These are phyloP conservation scores for Cercospora zeina DNA, from an alignment of 2,329 filamentous ascomycete genomes.

Conservation along the genomic window DNA sequence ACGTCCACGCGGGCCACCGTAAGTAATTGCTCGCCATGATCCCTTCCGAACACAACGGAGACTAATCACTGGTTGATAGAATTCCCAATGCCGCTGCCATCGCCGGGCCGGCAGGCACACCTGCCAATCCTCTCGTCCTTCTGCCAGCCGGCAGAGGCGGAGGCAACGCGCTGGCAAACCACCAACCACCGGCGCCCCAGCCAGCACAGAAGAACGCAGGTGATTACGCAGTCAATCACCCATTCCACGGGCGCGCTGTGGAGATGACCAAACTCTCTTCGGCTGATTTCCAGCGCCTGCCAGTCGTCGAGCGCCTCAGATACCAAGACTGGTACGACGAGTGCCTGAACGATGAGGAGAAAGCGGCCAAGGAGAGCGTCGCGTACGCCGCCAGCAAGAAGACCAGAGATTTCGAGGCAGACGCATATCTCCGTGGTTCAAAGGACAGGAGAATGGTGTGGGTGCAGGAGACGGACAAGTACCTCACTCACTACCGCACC, in stretches of 20 bases:
- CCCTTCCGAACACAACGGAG: neutral
- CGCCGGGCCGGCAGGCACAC: neutral
- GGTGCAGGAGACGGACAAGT: neutral
- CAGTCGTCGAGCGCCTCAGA: neutral
- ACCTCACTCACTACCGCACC: neutral
- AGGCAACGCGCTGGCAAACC: neutral
- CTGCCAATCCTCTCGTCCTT: neutral
- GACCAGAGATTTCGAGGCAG: neutral
- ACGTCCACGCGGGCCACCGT: neutral
- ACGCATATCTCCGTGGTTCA: neutral
- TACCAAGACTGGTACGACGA: neutral
- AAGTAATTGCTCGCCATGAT: neutral
- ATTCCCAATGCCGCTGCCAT: neutral
- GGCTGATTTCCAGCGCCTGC: neutral
- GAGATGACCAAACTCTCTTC: conserved; percentile 1
- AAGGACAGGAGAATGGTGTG: neutral
- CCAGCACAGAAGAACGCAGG: neutral
- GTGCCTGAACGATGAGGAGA: neutral
- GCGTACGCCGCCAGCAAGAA: neutral
- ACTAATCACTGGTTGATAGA: neutral
- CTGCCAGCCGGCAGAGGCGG: neutral
- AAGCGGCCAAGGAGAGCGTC: neutral
- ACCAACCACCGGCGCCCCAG: neutral
- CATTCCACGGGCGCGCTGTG: neutral
- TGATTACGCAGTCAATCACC: neutral